Base-by-base conservation (phyloP, 352 stramenopile genomes). In the Phytopythium vexans region DNA sequence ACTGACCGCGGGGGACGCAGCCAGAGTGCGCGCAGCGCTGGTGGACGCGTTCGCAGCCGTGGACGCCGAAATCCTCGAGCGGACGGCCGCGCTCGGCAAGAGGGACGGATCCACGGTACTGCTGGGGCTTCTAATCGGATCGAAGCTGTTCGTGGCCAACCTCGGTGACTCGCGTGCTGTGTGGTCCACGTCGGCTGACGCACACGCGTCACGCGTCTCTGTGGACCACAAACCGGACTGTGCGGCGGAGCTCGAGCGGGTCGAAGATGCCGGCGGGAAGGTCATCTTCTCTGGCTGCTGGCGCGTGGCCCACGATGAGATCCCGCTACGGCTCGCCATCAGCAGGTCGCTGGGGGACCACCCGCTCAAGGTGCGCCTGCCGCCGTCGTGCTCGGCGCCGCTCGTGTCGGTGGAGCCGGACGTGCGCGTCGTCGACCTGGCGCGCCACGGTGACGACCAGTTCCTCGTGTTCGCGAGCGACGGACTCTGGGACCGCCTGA, bases 221-320 rank as follows among this genome's bases (percentile, higher is more conserved):
- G 70, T 89, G 14, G 82, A 92, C 68, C 82, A 92, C 66, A 92
- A 92, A 46, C 82, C 82, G 0, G 73, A 90, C 47, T 42, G 86
- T 4, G 68, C 75, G n/a, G 66, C 70, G 16, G 82, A 92, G 60
- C 82, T 57, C 8, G 60, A 70, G 40, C 77, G 82, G 33, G 68
- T 92, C 1, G 58, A 86, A 53, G 70, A 75, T 32, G 80, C 82
- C 6, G 82, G 82, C 12, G 82, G 82, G 32, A 88, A 89, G 48
- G 76, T 92, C 16, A 83, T 92, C 10, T 90, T 78, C 51, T 92
- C 82, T 6, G 82, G 82, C 27, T 92, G 82, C 56, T 92, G 82
- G 82, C 82, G 82, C 32, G 82, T 92, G n/a, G 78, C 82, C 9
- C 82, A 92, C 51, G 75, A 88, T 59, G 68, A 83, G 44, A 73